Conservation (phyloP, 139 green algal species). For the Dunaliella primolecta region DNA sequence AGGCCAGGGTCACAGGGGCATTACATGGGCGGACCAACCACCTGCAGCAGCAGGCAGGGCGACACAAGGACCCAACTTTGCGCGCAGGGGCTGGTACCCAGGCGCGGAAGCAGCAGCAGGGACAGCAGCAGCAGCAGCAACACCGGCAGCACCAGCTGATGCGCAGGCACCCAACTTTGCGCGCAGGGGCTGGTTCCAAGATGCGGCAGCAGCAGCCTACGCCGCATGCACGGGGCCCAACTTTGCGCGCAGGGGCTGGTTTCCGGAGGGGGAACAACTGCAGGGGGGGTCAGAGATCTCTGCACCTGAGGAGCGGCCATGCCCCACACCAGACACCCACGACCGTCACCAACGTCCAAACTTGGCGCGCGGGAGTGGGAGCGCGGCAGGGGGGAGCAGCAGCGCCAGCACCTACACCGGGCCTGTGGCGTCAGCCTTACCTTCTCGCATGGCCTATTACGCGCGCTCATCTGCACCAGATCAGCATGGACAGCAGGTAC, state of each 20-base stretch:
- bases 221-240: not conserved
- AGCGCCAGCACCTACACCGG: not conserved
- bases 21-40: too few relatives aligned
- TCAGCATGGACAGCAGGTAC: too few relatives aligned
- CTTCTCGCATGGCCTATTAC: not conserved
- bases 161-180: not conserved
- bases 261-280: not conserved
- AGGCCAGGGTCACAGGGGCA: too few relatives aligned
- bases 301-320: too few relatives aligned
- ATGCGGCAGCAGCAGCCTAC: not conserved
- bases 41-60: too few relatives aligned
- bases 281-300: too few relatives aligned
- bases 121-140: not conserved
- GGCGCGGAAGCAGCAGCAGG: not conserved
- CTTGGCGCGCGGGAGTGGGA: not conserved
- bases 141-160: too few relatives aligned
- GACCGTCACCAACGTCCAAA: too few relatives aligned
- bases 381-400: not conserved
- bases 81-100: not conserved
- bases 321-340: too few relatives aligned
- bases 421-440: not conserved
- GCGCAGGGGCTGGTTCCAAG: not conserved
- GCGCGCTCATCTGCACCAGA: not conserved
- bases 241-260: not conserved
- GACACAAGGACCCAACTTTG: not conserved